phyloP scores from a whole-genome alignment of 1,284 basidiomycete genomes.

The Wallemia hederae region DNA sequence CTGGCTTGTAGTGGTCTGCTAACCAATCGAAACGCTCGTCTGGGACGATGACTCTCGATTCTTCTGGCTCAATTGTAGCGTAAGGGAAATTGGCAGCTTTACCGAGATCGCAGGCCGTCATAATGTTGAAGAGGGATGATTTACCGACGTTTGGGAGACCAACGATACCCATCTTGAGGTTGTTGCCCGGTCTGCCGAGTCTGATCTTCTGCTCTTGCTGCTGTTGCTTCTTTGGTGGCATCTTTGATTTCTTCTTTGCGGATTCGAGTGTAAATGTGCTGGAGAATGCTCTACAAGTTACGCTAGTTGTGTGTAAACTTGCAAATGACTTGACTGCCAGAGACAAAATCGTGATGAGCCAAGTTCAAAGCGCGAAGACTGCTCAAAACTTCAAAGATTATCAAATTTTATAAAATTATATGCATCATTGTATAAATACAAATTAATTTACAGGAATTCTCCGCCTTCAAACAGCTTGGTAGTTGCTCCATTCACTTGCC shows the following conservation, averaged over 20 bases:
- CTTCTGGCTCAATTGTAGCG: constrained; percentile 70
- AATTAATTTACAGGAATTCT: background rate
- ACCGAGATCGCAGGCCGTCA: constrained; percentile 84
- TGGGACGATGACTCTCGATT: constrained; percentile 78
- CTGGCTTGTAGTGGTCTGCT: constrained; percentile 66
- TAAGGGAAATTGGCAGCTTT: constrained; percentile 98
- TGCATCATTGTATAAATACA: too few relatives aligned
- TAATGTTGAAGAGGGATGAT: constrained; percentile 77
- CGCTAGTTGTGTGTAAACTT: background rate
- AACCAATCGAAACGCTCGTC: constrained; percentile 89
- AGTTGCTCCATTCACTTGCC: background rate
- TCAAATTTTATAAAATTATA: background rate
- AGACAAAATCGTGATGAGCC: background rate
- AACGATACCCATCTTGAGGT: constrained; percentile 80
- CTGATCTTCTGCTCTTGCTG: constrained; percentile 49
- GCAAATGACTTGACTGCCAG: background rate
- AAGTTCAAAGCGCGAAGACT: background rate
- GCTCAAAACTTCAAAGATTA: background rate
- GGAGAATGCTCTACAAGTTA: background rate
- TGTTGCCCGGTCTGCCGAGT: constrained; percentile 71
- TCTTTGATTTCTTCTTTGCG: constrained; percentile 20
- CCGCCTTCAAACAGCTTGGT: background rate
- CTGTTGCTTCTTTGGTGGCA: constrained; percentile 50
- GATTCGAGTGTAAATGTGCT: background rate
- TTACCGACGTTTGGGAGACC: constrained; percentile 88